Base-by-base conservation (phyloP, 768 basidiomycete genomes). In the Epithele typhae region DNA sequence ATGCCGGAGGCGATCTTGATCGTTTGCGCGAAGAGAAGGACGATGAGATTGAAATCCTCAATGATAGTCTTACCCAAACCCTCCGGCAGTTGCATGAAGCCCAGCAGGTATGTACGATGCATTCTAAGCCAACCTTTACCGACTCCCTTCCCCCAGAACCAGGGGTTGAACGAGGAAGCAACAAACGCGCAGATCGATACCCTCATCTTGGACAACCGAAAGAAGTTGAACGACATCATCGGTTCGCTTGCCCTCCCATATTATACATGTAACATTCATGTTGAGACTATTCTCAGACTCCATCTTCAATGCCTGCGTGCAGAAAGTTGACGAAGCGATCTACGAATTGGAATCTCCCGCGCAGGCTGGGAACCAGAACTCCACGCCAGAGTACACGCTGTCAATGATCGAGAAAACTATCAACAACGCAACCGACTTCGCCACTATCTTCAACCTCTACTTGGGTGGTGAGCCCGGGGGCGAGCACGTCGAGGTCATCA, bases 381-480 rank as follows among this genome's bases (percentile, higher is more conserved):
- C 95, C n/a, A 98, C 96, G 0, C 96, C 96, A 3, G 95, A 97
- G 64, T 98, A 98, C 64, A 95, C 93, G 1, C 73, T 97, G 15
- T 96, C 96, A 1, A 94, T 98, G 87, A 92, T 98, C 60, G 96
- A 99, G 66, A 97, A 97, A 69, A 87, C 92, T 1, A 71, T 87
- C 62, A 94, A 89, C 64, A 95, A 88, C 58, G 92, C 94, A 14
- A 97, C 84, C 38, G 95, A 99, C 60, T 98, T 99, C 59, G 96
- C 95, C 9, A 89, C 87, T 15, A 76, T 92, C 47, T 98, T 92
- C 72, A 92, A 92, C 63, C 79, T 96, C 9, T 91, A 90, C 67
- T 78, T 98, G 18, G 78, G 82, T 50, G 85, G 85, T 19, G 92
- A 95, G 54, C 72, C 72, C 36, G 95, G 95, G 25, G 96, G 94